phyloP scores from a whole-genome alignment of 371 early-diverging fungal genomes.

The Mucor ambiguus region DNA sequence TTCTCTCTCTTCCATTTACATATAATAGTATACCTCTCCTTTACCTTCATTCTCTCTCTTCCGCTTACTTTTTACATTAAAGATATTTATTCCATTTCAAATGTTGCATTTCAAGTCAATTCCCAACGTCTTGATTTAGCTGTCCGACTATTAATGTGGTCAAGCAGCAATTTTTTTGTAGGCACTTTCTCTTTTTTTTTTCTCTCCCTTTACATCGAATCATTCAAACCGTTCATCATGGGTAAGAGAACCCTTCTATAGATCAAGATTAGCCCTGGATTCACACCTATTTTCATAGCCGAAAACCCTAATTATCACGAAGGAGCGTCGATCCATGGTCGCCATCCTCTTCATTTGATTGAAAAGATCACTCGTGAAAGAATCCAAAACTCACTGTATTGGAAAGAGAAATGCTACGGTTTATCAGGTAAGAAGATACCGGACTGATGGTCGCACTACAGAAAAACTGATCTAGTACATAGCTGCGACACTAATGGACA shows the following conservation, averaged over 20 bases:
- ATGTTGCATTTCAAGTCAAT: background rate
- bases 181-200: background rate
- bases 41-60: background rate
- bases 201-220: background rate
- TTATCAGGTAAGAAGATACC: conserved; percentile 68
- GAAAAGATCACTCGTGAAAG: conserved; percentile 93
- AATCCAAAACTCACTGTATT: conserved; percentile 91
- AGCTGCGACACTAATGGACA: conserved; percentile 90
- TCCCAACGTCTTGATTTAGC: background rate
- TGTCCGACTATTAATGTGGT: background rate
- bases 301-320: conserved; percentile 42
- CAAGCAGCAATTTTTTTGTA: background rate
- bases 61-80: background rate
- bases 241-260: background rate
- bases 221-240: background rate
- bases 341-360: conserved; percentile 89
- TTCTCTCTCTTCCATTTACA: background rate
- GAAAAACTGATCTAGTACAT: background rate
- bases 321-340: conserved; percentile 79
- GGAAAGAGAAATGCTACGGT: conserved; percentile 96
- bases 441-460: background rate
- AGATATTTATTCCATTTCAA: background rate
- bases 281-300: background rate
- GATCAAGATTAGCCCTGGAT: background rate
- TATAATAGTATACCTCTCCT: conserved; percentile 2